phyloP scores from a whole-genome alignment of 1,284 basidiomycete species.

The Abortiporus biennis region DNA sequence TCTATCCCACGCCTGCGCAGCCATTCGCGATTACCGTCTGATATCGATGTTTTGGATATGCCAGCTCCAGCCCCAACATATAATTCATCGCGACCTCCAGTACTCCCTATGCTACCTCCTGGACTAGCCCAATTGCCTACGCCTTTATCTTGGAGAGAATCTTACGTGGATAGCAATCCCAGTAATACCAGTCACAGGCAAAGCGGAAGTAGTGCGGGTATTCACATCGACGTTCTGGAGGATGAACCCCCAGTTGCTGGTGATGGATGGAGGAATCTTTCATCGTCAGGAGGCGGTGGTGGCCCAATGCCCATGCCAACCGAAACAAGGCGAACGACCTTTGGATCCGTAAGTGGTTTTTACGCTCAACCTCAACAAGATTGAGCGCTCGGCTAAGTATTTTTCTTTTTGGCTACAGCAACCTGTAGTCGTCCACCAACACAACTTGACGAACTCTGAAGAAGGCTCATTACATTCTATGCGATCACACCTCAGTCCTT shows the following conservation, averaged over 20 bases:
- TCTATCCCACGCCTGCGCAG: slow-evolving; percentile 13
- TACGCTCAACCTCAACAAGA: too few species aligned
- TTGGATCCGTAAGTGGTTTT: slow-evolving; percentile 45
- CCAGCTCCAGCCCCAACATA: slow-evolving; percentile 53
- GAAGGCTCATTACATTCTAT: slow-evolving; percentile 56
- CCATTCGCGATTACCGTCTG: slow-evolving; percentile 18
- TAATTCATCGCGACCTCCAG: slow-evolving; percentile 29
- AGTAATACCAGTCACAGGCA: slow-evolving; percentile 19
- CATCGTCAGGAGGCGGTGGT: slow-evolving; percentile 25
- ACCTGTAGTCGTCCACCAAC: slow-evolving; percentile 36
- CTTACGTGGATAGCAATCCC: slow-evolving; percentile 16
- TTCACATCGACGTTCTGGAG: slow-evolving; percentile 54
- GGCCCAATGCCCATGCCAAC: slow-evolving; percentile 8
- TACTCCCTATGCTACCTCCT: slow-evolving; percentile 40
- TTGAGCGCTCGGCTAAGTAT: slow-evolving; percentile 3
- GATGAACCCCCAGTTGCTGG: slow-evolving; percentile 55
- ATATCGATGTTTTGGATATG: slow-evolving; percentile 49
- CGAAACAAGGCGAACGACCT: slow-evolving; percentile 44
- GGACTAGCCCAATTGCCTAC: slow-evolving; percentile 36
- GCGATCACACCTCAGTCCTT: slow-evolving; percentile 44
- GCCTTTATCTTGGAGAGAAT: slow-evolving; percentile 37
- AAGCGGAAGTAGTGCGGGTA: slow-evolving; percentile 23
- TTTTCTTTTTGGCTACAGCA: slow-evolving; percentile 1
- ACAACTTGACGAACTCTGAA: slow-evolving; percentile 38
- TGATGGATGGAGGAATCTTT: slow-evolving; percentile 49